A percentile compares a stretch with the other conserved stretches of the same genome.
These are phyloP conservation scores for Boletus bicolor DNA, from an alignment of 768 basidiomycete species.

Conservation along the genomic window DNA sequence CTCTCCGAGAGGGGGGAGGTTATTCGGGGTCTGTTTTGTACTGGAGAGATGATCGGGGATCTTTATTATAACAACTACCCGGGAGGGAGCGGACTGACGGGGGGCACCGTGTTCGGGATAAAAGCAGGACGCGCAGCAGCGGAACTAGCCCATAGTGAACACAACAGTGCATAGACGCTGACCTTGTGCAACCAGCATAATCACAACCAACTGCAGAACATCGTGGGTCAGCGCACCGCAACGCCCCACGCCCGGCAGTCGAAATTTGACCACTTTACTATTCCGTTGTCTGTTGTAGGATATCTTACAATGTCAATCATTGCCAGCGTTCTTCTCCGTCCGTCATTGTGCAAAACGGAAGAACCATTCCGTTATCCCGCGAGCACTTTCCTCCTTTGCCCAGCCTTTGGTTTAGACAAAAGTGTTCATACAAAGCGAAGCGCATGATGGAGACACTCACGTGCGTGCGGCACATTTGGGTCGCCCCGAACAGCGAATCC, in stretches of 20 bases:
- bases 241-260: background rate
- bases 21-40: constrained; percentile 58
- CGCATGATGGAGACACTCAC: constrained; percentile 10
- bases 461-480: constrained; percentile 9
- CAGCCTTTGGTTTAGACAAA: constrained; percentile 37
- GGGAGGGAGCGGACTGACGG: constrained; percentile 63
- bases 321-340: background rate
- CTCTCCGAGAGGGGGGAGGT: constrained; percentile 37
- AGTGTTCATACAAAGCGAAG: background rate
- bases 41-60: constrained; percentile 68
- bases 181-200: background rate
- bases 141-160: constrained; percentile 6
- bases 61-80: constrained; percentile 67
- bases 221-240: background rate
- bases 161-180: background rate
- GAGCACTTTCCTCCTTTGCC: constrained; percentile 58
- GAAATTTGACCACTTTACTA: background rate
- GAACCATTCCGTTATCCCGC: constrained; percentile 49
- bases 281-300: background rate
- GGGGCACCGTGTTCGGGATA: constrained; percentile 63
- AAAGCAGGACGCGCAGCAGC: constrained; percentile 52
- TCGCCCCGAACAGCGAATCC: constrained; percentile 29
- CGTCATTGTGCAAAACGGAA: constrained; percentile 32
- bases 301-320: background rate
- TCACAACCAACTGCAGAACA: background rate